These are phyloP conservation scores for Pythium graminicola DNA, from an alignment of 352 stramenopile genomes.

Conservation along the genomic window DNA sequence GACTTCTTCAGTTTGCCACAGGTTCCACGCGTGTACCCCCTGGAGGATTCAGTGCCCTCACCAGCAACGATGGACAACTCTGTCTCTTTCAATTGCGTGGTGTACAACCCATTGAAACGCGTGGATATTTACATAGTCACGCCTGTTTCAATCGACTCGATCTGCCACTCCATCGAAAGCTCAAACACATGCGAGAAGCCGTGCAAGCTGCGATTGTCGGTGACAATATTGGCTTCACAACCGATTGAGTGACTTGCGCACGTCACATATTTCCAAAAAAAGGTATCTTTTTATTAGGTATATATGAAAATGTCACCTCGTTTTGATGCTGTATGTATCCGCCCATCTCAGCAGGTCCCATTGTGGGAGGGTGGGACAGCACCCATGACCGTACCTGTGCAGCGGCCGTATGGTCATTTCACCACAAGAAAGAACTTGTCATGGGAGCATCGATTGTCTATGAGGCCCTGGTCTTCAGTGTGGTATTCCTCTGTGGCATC, in stretches of 20 bases:
- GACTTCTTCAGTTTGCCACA: slow-evolving; percentile 37
- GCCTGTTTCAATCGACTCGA: slow-evolving; percentile 17
- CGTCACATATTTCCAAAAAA: neutral
- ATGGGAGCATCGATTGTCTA: too few relatives aligned
- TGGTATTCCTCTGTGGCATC: neutral
- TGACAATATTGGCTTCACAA: slow-evolving; percentile 11
- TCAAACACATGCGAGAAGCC: slow-evolving; percentile 11
- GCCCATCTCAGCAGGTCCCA: too few relatives aligned
- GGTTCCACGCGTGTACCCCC: slow-evolving; percentile 30
- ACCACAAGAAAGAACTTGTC: too few relatives aligned
- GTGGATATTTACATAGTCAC: slow-evolving; percentile 16
- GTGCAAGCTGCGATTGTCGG: neutral
- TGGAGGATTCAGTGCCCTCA: slow-evolving; percentile 23
- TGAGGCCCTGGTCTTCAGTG: too few relatives aligned
- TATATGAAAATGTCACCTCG: neutral
- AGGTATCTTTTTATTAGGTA: neutral
- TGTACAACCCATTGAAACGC: neutral
- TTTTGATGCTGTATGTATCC: too few relatives aligned
- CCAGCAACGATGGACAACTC: slow-evolving; percentile 26
- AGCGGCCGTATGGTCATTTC: too few relatives aligned
- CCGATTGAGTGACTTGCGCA: neutral
- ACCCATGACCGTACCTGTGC: too few relatives aligned
- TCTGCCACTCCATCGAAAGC: slow-evolving; percentile 8
- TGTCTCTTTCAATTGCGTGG: slow-evolving; percentile 22
- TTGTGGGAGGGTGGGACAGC: too few relatives aligned